Evolutionary conservation across 2,329 filamentous ascomycete genomes (phyloP), one percentile per base, ranked within the genome.

Genomic region (Pseudogymnoascus verrucosus): DNA sequence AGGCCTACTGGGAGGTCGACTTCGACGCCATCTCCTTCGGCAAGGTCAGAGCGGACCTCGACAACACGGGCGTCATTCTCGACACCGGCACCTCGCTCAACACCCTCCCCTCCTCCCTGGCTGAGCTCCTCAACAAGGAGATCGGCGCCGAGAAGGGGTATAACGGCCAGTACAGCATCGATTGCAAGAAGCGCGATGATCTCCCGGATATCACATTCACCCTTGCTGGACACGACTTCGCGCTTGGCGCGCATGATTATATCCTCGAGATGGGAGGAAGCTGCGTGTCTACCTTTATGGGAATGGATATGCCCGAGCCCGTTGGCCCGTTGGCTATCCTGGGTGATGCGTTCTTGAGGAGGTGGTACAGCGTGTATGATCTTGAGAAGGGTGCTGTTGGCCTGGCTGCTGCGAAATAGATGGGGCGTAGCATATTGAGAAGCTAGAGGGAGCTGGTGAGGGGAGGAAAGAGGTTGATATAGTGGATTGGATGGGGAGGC

Each of bases 1-100:
- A 98, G 89, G 95, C 95, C 60, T 99, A 99, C 85, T 99, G 95
- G 95, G 95, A 99, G 84, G 93, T 99, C 63, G 93, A 98, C 73
- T 87, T 99, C 66, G 89, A 98, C 73, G 84, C 91, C 68, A 95
- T 99, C 79, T 87, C 89, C 63, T 91, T 97, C 68, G 96, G 95
- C 71, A 84, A 93, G 62, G 85, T 90, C 74, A 88, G 86, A 69
- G 93, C 93, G 66, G 89, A 96, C 77, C 87, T 98, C 68, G 93
- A 98, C 69, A 86, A 91, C 82, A 97, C 92, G 65, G 96, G 95
- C 79, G 91, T 92, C 72, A 97, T 99, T 69, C 90, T 99, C 66
- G 95, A 99, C 83, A 99, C 95, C 63, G 95, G 95, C 73, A 99
- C 95, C 75, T 99, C 96, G 59, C 87, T 99, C 76, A 97, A 97